These are phyloP conservation scores for Yarrowia yakushimensis DNA, from an alignment of 805 yeast genomes.

Conservation along the genomic window DNA sequence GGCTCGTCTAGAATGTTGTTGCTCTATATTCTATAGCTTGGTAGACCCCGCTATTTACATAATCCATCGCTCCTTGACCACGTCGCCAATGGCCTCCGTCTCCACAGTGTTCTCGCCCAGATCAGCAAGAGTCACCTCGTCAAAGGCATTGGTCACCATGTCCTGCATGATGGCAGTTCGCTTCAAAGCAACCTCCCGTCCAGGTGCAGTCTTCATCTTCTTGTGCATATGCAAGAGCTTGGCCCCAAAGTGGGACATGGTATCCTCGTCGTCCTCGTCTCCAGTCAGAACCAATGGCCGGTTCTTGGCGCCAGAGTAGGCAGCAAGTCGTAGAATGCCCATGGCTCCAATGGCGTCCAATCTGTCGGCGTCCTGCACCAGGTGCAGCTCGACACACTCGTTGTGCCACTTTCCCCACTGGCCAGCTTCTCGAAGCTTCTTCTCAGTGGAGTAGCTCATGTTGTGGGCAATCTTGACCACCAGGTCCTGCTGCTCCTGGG, in stretches of 20 bases:
- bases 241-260: conserved; percentile 36
- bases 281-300: conserved; percentile 32
- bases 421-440: conserved; percentile 31
- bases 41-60: background rate
- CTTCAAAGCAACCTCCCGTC: conserved; percentile 24
- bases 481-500: conserved; percentile 25
- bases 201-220: conserved; percentile 35
- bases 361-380: conserved; percentile 43
- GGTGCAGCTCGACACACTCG: conserved; percentile 35
- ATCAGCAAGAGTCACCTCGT: conserved; percentile 13
- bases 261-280: conserved; percentile 27
- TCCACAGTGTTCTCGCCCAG: background rate
- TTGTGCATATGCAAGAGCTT: conserved; percentile 36
- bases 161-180: conserved; percentile 33
- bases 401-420: conserved; percentile 38
- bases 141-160: conserved; percentile 27
- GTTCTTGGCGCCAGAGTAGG: conserved; percentile 35
- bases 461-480: conserved; percentile 33
- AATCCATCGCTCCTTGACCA: conserved; percentile 22
- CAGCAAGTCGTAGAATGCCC: conserved; percentile 39
- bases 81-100: conserved; percentile 11
- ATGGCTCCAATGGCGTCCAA: conserved; percentile 42
- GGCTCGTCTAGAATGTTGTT: conserved; percentile 9
- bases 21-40: conserved; percentile 5
- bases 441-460: conserved; percentile 35